Base-by-base conservation (phyloP, 169 alveolate species). In the Plasmodium vinckei region DNA sequence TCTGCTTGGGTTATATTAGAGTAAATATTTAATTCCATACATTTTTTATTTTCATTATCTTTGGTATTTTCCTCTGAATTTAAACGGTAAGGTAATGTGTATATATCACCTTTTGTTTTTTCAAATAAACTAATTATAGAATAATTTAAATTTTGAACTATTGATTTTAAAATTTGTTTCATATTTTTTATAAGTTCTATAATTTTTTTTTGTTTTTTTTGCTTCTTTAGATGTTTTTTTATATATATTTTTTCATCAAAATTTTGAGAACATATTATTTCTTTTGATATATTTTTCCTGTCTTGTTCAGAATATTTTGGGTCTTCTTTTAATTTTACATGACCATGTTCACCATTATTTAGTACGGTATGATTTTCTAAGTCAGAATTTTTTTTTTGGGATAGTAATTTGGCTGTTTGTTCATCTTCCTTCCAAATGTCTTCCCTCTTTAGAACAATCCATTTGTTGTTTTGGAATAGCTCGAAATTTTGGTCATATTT, bases 61-160 rank as follows among this genome's bases (percentile, higher is more conserved):
- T 19, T 17, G 1, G 10, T 57, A 9, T 12, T 10, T 15, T 68
- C 12, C 10, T 9, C 19, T 33, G 42, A 33, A 33, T 33, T 33
- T 3, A 33, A 33, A 25, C 51, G 42, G 46, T 46, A 57, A 15
- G 88, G 88, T 9, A 77, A 59, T 23, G 53, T 54, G 53, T 77
- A 77, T 63, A 77, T 77, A 23, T 77, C 88, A 63, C 88, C 88
- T 51, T 64, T 64, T 9, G 69, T 77, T 69, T 57, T 65, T 77
- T 77, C 88, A 54, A 77, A 77, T 10, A 77, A 21, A n/a, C 60
- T 75, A 17, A 21, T 33, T 19, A 77, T 77, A 56, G 77, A 77
- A 21, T 69, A 64, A 46, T 77, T 64, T 64, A 77, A 54, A 49
- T 77, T 77, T 51, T 77, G 79, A 17, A 63, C 23, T n/a, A 63